phyloP scores from a whole-genome alignment of 2,329 filamentous ascomycete genomes.

The Remersonia thermophila region DNA sequence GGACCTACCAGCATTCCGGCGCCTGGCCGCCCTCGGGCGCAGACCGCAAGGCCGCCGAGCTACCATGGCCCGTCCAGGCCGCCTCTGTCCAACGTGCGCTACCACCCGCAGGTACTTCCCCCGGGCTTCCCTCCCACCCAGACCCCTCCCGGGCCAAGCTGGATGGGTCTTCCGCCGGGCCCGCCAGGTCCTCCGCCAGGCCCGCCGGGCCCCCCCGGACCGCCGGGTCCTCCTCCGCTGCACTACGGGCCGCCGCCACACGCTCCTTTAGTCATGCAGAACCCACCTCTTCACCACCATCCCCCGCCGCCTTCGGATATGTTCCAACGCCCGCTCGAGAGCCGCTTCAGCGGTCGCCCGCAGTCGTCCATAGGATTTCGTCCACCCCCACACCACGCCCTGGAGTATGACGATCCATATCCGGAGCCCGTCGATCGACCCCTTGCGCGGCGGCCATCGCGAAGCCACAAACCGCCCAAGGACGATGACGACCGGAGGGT shows the following conservation, averaged over 20 bases:
- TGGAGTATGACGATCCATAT: conserved; percentile 24
- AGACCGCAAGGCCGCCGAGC: conserved; percentile 26
- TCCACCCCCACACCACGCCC: conserved; percentile 7
- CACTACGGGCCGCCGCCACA: conserved; percentile 10
- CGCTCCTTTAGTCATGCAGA: conserved; percentile 11
- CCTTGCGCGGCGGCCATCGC: conserved; percentile 30
- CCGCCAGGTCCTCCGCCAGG: too few species aligned
- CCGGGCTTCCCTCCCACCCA: neutral
- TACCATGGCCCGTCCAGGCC: conserved; percentile 20
- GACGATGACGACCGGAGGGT: conserved; percentile 32
- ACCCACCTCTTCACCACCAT: too few species aligned
- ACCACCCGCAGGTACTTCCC: conserved; percentile 6
- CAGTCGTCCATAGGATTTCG: conserved; percentile 28
- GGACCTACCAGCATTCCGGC: conserved; percentile 21
- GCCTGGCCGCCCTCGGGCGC: conserved; percentile 28
- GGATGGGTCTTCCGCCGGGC: too few species aligned
- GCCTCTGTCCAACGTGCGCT: conserved; percentile 9
- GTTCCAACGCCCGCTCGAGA: conserved; percentile 15
- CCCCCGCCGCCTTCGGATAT: conserved; percentile 13
- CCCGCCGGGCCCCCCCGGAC: too few species aligned
- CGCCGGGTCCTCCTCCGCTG: conserved; percentile 8
- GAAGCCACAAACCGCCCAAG: conserved; percentile 25
- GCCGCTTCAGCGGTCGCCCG: conserved; percentile 22
- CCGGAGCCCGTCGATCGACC: conserved; percentile 22
- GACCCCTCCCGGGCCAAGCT: neutral